Percentiles rank a stretch among this genome's conserved stretches.
phyloP scores from a whole-genome alignment of 495 filamentous ascomycete species.

The Penicillium subrubescens region DNA sequence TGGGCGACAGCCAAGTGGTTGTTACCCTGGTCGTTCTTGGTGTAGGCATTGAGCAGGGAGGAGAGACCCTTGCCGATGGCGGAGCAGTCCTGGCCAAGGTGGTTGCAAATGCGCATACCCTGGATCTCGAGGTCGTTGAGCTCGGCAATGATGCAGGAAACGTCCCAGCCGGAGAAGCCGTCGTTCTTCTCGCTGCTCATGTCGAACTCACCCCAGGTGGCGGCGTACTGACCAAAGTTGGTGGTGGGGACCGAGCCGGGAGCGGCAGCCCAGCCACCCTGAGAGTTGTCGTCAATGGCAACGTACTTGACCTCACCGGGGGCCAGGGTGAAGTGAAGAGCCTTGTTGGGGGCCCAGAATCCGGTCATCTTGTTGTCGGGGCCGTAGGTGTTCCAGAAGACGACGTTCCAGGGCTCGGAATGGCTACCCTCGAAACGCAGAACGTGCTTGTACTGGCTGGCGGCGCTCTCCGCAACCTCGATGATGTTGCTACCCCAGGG shows the following conservation, averaged over 20 bases:
- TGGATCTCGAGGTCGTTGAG: constrained; percentile 31
- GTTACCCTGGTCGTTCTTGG: too few relatives aligned
- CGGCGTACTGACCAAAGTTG: too few relatives aligned
- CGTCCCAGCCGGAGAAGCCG: too few relatives aligned
- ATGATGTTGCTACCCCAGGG: constrained; percentile 60
- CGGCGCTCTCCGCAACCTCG: constrained; percentile 36
- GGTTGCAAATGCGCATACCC: constrained; percentile 47
- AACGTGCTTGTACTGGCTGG: constrained; percentile 49
- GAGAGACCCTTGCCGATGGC: too few relatives aligned
- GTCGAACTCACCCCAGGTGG: constrained; percentile 59
- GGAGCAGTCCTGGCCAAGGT: constrained; percentile 39
- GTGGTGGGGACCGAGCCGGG: too few relatives aligned
- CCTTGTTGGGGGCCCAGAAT: constrained; percentile 43
- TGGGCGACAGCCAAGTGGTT: too few relatives aligned
- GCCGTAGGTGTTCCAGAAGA: constrained; percentile 57
- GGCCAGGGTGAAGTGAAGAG: constrained; percentile 44
- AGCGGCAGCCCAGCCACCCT: constrained; percentile 47
- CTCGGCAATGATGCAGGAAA: constrained; percentile 53
- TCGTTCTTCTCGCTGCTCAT: too few relatives aligned
- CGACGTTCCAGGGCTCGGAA: constrained; percentile 41
- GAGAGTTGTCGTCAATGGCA: constrained; percentile 49
- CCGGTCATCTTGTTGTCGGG: constrained; percentile 39
- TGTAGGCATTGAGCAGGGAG: too few relatives aligned
- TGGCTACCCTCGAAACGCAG: constrained; percentile 46
- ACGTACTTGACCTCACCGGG: constrained; percentile 45